Evolutionary conservation across 208 protist genomes (phyloP).

Genomic region (Leishmania mexicana): DNA sequence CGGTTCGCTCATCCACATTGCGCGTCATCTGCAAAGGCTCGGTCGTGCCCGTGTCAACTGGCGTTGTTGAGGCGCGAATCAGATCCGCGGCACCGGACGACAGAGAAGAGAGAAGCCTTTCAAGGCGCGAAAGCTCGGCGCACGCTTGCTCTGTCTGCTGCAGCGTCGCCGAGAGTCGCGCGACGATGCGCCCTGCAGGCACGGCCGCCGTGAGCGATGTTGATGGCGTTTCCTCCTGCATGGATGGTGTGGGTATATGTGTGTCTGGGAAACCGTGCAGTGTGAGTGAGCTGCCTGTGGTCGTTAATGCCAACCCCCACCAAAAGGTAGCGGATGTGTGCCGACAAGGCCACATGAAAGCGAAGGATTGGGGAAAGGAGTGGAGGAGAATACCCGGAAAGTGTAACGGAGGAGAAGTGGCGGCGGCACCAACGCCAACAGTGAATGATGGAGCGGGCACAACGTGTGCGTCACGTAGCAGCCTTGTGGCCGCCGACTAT

Average conservation of each 20-base stretch:
- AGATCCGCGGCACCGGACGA: neutral
- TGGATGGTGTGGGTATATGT: neutral
- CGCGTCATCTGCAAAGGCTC: neutral
- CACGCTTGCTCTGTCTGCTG: neutral
- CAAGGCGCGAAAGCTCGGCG: slow-evolving; percentile 5
- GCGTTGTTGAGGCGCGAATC: neutral
- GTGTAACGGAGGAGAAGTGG: neutral
- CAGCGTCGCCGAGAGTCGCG: slow-evolving; percentile 16
- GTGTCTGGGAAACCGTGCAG: too few relatives aligned
- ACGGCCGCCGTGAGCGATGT: neutral
- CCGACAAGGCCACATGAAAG: neutral
- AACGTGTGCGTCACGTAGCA: neutral
- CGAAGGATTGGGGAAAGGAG: neutral
- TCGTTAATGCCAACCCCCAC: neutral
- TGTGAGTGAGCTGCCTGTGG: too few relatives aligned
- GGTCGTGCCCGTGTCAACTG: neutral
- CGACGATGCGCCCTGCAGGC: slow-evolving; percentile 8
- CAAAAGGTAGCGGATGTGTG: neutral
- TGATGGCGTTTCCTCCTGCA: neutral
- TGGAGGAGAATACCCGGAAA: neutral
- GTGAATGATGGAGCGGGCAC: neutral
- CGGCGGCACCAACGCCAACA: neutral
- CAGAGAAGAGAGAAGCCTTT: slow-evolving; percentile 4
- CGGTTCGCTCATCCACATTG: neutral
- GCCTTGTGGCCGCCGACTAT: neutral